These are phyloP conservation scores for Falciphora oryzae DNA, from an alignment of 2,329 filamentous ascomycete species.

Conservation along the genomic window DNA sequence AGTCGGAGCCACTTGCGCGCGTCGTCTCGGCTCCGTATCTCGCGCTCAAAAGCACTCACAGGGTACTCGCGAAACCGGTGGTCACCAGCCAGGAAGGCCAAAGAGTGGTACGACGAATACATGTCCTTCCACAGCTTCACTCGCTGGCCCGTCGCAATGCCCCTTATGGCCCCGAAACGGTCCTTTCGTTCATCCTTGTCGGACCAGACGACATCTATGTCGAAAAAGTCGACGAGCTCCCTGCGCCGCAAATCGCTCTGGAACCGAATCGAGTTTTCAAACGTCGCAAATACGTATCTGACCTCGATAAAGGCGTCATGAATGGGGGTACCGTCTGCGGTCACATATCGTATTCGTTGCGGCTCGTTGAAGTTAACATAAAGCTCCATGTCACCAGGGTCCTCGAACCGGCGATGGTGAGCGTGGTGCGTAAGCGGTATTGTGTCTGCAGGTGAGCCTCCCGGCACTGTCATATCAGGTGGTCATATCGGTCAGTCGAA, in stretches of 20 bases:
- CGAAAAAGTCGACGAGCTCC: constrained; percentile 44
- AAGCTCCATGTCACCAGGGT: constrained; percentile 44
- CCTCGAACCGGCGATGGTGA: constrained; percentile 44
- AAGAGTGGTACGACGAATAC: constrained; percentile 40
- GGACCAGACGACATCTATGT: constrained; percentile 47
- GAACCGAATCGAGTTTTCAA: constrained; percentile 41
- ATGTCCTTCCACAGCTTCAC: constrained; percentile 47
- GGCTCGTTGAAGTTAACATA: constrained; percentile 41
- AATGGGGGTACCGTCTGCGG: constrained; percentile 38
- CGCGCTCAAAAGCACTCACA: constrained; percentile 40
- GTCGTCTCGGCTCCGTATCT: constrained; percentile 40
- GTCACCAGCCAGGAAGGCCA: constrained; percentile 43
- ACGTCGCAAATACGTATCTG: constrained; percentile 44
- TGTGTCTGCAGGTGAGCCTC: constrained; percentile 36
- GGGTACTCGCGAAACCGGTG: constrained; percentile 42
- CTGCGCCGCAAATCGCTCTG: constrained; percentile 43
- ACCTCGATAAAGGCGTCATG: constrained; percentile 43
- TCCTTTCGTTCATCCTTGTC: constrained; percentile 44
- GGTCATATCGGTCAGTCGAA: background rate
- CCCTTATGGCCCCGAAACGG: constrained; percentile 42
- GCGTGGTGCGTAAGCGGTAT: constrained; percentile 45
- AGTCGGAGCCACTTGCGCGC: constrained; percentile 39
- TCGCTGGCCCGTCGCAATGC: constrained; percentile 45
- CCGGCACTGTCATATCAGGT: constrained; percentile 32
- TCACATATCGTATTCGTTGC: constrained; percentile 43